Percentiles rank a stretch among this genome's conserved stretches.
phyloP scores from a whole-genome alignment of 2,329 filamentous ascomycete genomes.

The Colletotrichum musicola region DNA sequence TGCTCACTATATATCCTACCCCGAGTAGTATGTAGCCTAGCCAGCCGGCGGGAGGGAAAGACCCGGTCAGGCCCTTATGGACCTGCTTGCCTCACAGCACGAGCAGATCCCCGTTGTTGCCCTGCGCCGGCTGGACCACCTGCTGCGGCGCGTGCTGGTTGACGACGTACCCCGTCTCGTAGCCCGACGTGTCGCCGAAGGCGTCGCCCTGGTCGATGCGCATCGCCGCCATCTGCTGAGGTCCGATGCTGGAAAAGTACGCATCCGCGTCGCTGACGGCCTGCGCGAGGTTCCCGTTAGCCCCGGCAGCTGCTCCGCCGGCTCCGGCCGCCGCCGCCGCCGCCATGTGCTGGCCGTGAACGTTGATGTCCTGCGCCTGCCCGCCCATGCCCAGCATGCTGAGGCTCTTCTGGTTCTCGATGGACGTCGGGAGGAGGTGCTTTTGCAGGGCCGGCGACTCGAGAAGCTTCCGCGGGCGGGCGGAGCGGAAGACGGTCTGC shows the following conservation, averaged over 20 bases:
- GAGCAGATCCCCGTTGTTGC: constrained; percentile 79
- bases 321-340: neutral
- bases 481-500: constrained; percentile 94
- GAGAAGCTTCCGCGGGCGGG: constrained; percentile 81
- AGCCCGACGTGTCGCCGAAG: constrained; percentile 70
- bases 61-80: too few species aligned
- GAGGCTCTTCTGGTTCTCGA: constrained; percentile 70
- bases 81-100: constrained; percentile 62
- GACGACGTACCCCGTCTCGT: constrained; percentile 75
- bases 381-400: constrained; percentile 69
- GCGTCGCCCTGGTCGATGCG: constrained; percentile 74
- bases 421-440: constrained; percentile 70
- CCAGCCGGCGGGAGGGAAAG: too few species aligned
- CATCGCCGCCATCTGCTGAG: constrained; percentile 80
- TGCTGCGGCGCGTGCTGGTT: constrained; percentile 86
- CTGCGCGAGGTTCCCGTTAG: constrained; percentile 68
- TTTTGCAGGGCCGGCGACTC: constrained; percentile 90
- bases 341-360: constrained; percentile 50
- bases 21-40: too few species aligned
- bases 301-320: neutral
- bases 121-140: constrained; percentile 77
- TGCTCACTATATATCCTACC: neutral
- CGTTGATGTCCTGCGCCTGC: constrained; percentile 64
- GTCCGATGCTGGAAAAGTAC: constrained; percentile 86
- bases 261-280: constrained; percentile 88